Conservation (phyloP, 208 protist species). For the Leishmania tropica region DNA sequence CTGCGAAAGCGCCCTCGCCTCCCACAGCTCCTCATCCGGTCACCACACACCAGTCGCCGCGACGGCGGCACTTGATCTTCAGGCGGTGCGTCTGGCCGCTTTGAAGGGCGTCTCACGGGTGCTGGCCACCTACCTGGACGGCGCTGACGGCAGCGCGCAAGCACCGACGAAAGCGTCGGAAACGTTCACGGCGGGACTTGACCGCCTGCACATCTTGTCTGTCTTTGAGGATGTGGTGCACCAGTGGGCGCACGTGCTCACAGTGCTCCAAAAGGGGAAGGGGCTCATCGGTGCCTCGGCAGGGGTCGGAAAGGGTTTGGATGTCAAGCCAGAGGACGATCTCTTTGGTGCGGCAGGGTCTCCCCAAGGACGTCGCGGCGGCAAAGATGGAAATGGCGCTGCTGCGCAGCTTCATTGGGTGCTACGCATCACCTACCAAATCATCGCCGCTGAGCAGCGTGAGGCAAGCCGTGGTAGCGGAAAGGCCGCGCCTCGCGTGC, state of each 20-base stretch:
- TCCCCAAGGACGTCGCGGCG: background rate
- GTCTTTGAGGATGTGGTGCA: conserved; percentile 19
- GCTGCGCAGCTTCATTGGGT: conserved; percentile 29
- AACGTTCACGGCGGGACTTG: background rate
- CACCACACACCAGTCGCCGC: background rate
- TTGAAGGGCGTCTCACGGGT: conserved; percentile 17
- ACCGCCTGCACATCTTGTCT: background rate
- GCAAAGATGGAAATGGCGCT: background rate
- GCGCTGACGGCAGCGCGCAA: background rate
- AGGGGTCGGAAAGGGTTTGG: background rate
- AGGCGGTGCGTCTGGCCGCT: conserved; percentile 16
- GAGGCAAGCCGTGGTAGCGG: background rate
- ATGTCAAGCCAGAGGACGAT: background rate
- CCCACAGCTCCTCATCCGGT: background rate
- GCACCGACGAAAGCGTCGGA: background rate
- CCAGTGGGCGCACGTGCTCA: conserved; percentile 17
- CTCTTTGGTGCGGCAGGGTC: background rate
- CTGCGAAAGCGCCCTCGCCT: background rate
- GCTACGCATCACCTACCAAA: conserved; percentile 25
- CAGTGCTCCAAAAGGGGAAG: background rate
- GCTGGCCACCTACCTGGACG: conserved; percentile 20
- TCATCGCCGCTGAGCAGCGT: conserved; percentile 27
- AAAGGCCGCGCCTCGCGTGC: background rate
- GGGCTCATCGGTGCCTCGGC: background rate
- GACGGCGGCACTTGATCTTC: background rate